phyloP scores from a whole-genome alignment of 2,329 filamentous ascomycete genomes.

The Paracamarosporium sp. region DNA sequence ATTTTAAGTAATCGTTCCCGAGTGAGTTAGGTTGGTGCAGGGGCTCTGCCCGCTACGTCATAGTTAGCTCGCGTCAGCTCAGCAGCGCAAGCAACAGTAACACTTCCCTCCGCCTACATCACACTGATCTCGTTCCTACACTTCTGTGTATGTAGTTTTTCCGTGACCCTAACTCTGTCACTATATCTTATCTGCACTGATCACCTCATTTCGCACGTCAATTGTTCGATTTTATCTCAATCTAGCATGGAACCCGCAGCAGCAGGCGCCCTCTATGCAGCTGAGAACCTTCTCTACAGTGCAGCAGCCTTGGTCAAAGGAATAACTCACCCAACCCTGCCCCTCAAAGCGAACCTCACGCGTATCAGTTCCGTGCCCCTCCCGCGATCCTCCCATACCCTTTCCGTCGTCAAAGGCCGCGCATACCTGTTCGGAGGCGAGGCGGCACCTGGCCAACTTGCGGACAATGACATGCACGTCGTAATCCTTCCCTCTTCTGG shows the following conservation, averaged over 20 bases:
- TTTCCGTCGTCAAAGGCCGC: constrained; percentile 60
- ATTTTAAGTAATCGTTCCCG: background rate
- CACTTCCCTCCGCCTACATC: background rate
- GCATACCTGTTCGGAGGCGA: constrained; percentile 65
- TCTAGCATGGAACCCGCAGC: constrained; percentile 44
- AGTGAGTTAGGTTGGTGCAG: background rate
- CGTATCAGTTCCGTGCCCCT: constrained; percentile 55
- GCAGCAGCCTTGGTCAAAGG: constrained; percentile 57
- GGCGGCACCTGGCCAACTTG: constrained; percentile 47
- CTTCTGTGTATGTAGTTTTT: background rate
- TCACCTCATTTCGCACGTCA: background rate
- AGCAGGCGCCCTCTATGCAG: constrained; percentile 47
- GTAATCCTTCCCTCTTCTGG: constrained; percentile 57
- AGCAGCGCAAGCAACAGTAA: constrained; percentile 1
- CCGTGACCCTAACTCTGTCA: background rate
- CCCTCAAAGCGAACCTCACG: constrained; percentile 58
- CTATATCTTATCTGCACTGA: background rate
- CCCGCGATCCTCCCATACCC: constrained; percentile 58
- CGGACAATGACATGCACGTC: constrained; percentile 59
- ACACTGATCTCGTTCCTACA: background rate
- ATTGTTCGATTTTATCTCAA: background rate
- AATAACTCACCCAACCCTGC: constrained; percentile 56
- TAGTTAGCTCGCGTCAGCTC: background rate
- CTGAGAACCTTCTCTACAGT: constrained; percentile 43
- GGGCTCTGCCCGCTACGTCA: constrained; percentile 2